These are phyloP conservation scores for Pythium biforme DNA, from an alignment of 352 stramenopile species.

Conservation along the genomic window DNA sequence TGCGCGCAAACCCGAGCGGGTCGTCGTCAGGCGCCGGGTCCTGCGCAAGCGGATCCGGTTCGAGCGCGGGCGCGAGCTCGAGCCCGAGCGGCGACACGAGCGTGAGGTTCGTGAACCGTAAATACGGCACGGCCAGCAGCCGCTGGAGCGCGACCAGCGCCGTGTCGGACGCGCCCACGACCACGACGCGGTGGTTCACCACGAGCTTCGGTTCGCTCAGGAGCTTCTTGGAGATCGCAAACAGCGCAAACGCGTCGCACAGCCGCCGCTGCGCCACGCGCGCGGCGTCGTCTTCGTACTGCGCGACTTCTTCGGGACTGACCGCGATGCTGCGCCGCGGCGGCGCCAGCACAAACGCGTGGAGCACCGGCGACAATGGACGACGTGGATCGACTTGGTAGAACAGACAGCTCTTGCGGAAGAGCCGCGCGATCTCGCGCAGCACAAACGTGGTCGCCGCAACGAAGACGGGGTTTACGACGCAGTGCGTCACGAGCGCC, in stretches of 20 bases:
- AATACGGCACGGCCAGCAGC: constrained; percentile 77
- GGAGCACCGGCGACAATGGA: constrained; percentile 22
- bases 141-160: constrained; percentile 76
- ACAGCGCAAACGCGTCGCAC: constrained; percentile 67
- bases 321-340: constrained; percentile 48
- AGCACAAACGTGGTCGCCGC: constrained; percentile 41
- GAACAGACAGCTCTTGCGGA: constrained; percentile 52
- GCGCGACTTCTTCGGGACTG: constrained; percentile 41
- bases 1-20: constrained; percentile 48
- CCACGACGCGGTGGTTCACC: constrained; percentile 81
- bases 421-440: constrained; percentile 49
- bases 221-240: constrained; percentile 80
- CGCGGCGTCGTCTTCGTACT: constrained; percentile 48
- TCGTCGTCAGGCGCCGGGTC: constrained; percentile 10
- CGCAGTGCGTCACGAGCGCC: constrained; percentile 39
- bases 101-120: constrained; percentile 85
- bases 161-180: constrained; percentile 82
- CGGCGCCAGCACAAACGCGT: constrained; percentile 63
- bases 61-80: constrained; percentile 30
- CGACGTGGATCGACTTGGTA: constrained; percentile 10
- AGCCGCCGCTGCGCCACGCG: constrained; percentile 16
- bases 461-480: constrained; percentile 61
- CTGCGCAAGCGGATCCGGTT: constrained; percentile 17
- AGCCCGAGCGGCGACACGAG: constrained; percentile 80
- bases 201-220: constrained; percentile 85